These are phyloP conservation scores for Emericellopsis cladophorae DNA, from an alignment of 2,329 filamentous ascomycete species.

Conservation along the genomic window DNA sequence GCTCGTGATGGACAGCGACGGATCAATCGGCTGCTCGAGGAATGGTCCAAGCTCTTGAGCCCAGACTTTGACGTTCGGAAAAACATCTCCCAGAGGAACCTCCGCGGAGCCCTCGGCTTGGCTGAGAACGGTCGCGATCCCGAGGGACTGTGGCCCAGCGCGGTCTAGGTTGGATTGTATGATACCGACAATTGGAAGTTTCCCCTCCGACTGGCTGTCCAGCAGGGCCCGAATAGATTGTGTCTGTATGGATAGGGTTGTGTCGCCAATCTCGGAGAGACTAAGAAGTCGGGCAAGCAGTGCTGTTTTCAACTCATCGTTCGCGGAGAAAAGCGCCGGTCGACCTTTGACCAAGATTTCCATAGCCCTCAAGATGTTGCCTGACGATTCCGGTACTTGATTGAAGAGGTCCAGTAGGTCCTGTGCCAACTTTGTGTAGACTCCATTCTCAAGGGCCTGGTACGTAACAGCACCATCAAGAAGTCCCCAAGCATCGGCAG, in stretches of 20 bases:
- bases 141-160: constrained; percentile 33
- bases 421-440: constrained; percentile 17
- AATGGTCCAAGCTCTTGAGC: constrained; percentile 43
- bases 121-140: constrained; percentile 40
- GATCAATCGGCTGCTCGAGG: constrained; percentile 36
- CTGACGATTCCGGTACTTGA: constrained; percentile 12
- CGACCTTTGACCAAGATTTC: constrained; percentile 32
- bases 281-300: constrained; percentile 40
- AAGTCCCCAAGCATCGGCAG: constrained; percentile 25
- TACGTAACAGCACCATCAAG: constrained; percentile 34
- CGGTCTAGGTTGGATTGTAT: constrained; percentile 42
- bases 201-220: constrained; percentile 26
- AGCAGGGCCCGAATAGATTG: constrained; percentile 29
- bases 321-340: constrained; percentile 28
- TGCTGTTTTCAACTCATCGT: constrained; percentile 31
- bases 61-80: constrained; percentile 58
- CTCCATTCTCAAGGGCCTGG: constrained; percentile 22
- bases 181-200: constrained; percentile 33
- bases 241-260: constrained; percentile 24
- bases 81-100: constrained; percentile 29
- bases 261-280: constrained; percentile 35
- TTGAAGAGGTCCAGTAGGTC: constrained; percentile 19
- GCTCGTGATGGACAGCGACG: constrained; percentile 62
- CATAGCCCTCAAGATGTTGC: constrained; percentile 27
- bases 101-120: constrained; percentile 23